Evolutionary conservation across 2,329 filamentous ascomycete genomes (phyloP), one percentile per base, ranked within the genome.

Genomic region (Balansia obtecta): DNA sequence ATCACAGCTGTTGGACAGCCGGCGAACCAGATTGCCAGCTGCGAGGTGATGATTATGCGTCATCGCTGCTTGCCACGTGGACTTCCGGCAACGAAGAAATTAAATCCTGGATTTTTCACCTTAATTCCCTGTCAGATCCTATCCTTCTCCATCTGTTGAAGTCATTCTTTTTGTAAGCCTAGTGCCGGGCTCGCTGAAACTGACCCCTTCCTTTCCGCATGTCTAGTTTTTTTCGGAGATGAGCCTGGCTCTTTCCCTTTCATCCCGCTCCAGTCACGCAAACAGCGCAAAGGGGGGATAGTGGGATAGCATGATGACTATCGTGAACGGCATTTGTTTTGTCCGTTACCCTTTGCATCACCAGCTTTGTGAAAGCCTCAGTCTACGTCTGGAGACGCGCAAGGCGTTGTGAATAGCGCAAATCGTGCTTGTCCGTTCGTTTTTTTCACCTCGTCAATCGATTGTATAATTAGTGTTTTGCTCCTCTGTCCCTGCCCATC

Each of bases 401-500:
- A 16, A 34, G 37, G 33, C 12, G 37, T 32, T 38, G 34, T 48
- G 40, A 50, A 38, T 38, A 50, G 48, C 44, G 37, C 48, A 33
- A 49, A 46, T 10, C 16, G 20, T 39, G 45, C 51, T 51, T 41
- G n/a, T 51, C 49, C 46, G 43, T 48, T 55, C 46, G 46, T 52
- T 52, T 38, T 18, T 52, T 52, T 38, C 16, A n/a, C 20, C 22
- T 39, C 30, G 46, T n/a, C 11, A 16, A 27, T 20, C 39, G 16
- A 16, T 22, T 33, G 4, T 42, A 10, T 12, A 32, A 32, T 37
- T 33, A 16, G n/a, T 13, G 32, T 27, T 37, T 46, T 46, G 3
- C 12, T 37, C 11, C 22, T 22, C n/a, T n/a, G n/a, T 27, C 8
- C 11, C 16, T 27, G 37, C 13, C 6, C 4, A 8, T 15, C 42